A percentile compares a stretch with the other conserved stretches of the same genome.
Conservation (phyloP, 2,329 filamentous ascomycete genomes). For the Chalara sp. region DNA sequence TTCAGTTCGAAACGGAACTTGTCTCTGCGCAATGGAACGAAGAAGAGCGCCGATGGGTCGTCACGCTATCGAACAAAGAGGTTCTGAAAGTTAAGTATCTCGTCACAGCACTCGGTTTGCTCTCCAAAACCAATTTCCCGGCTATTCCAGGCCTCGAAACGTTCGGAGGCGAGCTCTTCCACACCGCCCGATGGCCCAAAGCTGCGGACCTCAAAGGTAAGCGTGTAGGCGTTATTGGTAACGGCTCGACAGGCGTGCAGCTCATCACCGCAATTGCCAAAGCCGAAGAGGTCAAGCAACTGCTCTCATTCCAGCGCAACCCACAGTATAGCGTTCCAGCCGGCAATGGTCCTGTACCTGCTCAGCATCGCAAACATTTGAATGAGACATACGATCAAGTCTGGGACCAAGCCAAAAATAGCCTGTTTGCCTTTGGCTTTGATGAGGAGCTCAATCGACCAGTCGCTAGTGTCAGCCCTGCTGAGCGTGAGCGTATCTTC, state of each 20-base stretch:
- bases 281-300: constrained; percentile 26
- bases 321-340: constrained; percentile 31
- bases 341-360: constrained; percentile 21
- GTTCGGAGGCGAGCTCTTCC: constrained; percentile 38
- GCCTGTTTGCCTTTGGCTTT: constrained; percentile 28
- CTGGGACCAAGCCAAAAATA: constrained; percentile 22
- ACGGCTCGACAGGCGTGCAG: constrained; percentile 29
- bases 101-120: constrained; percentile 12
- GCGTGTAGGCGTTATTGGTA: constrained; percentile 28
- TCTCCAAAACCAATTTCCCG: constrained; percentile 14
- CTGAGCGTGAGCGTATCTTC: constrained; percentile 23
- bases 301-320: constrained; percentile 28
- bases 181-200: constrained; percentile 35
- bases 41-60: constrained; percentile 38
- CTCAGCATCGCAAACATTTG: constrained; percentile 23
- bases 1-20: constrained; percentile 48
- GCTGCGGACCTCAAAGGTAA: constrained; percentile 26
- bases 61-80: constrained; percentile 16
- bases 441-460: constrained; percentile 17
- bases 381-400: constrained; percentile 30
- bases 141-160: constrained; percentile 37
- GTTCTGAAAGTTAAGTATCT: constrained; percentile 8
- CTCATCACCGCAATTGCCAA: constrained; percentile 28
- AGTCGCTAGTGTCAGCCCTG: constrained; percentile 17
- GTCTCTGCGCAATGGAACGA: constrained; percentile 48